phyloP scores from a whole-genome alignment of 768 basidiomycete species.

The Hydnum rufescens region DNA sequence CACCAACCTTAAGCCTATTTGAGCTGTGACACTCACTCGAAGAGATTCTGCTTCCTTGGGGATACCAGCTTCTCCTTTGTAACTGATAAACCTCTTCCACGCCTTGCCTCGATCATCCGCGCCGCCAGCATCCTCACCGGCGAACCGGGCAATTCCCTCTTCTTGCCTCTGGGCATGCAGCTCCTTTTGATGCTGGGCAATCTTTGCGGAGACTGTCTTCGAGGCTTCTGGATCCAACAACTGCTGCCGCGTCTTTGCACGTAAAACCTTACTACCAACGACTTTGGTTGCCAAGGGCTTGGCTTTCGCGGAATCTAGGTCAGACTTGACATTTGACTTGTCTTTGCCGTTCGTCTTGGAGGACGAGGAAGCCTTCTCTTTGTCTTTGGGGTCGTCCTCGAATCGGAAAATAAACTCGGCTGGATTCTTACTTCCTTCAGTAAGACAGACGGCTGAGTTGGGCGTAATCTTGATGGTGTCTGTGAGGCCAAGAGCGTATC shows the following conservation, averaged over 20 bases:
- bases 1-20: background rate
- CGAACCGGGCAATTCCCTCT: conserved; percentile 66
- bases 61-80: conserved; percentile 81
- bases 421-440: conserved; percentile 62
- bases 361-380: conserved; percentile 18
- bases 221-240: conserved; percentile 8
- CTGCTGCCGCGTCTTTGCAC: conserved; percentile 57
- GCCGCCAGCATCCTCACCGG: conserved; percentile 55
- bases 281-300: conserved; percentile 27
- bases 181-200: conserved; percentile 75
- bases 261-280: conserved; percentile 66
- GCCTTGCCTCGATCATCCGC: conserved; percentile 76
- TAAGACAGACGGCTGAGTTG: conserved; percentile 47
- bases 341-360: conserved; percentile 19
- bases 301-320: conserved; percentile 10
- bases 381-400: conserved; percentile 31
- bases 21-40: conserved; percentile 32
- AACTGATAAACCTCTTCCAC: conserved; percentile 93
- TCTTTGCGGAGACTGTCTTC: conserved; percentile 30
- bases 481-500: conserved; percentile 72
- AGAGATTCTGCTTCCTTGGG: conserved; percentile 67
- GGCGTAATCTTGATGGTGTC: conserved; percentile 71
- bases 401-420: conserved; percentile 80
- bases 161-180: conserved; percentile 57
- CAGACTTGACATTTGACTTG: conserved; percentile 18